Base-by-base conservation (phyloP, 208 protist genomes). In the Novymonas esmeraldas region DNA sequence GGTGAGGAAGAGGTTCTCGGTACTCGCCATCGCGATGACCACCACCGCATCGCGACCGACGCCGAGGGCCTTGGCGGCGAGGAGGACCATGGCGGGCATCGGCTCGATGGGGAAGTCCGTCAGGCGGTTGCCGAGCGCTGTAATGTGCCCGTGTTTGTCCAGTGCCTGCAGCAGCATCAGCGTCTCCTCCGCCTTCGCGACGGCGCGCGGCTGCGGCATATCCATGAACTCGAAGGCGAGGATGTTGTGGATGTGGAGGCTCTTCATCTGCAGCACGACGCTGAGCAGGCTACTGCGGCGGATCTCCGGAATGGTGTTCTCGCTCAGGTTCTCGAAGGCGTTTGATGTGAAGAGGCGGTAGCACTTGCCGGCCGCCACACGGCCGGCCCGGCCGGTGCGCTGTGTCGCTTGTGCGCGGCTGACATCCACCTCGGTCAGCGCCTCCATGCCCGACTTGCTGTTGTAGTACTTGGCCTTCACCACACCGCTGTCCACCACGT, bases 191-290 rank as follows among this genome's bases (percentile, higher is more conserved):
- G 98, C 97, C 42, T 89, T 85, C 20, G 92, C 79, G 1, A 99
- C 78, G 5, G 97, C 89, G 58, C 90, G 81, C 6, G 72, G 79
- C 22, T 65, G 90, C 45, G 99, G 99, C 45, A 92, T 90, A 79
- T 99, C 98, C 97, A 99, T 99, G 60, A 99, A 99, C 73, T 99
- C 97, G 84, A 99, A 99, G 31, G 94, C 68, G 26, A 98, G 77
- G 33, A 99, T 88, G 73, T 99, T 92, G 62, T 98, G 75, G 55
- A 99, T 99, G 49, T 95, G 89, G 6, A 99, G 85, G n/a, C 76
- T 91, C 60, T 98, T 97, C 82, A 98, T 90, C 38, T 98, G 75
- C 7, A 99, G 82, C 26, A 99, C 96, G 0, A 99, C 97, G 69
- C 98, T 99, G 26, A 97, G 93, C 2, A 99, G 84, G 60, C 99